Percentiles rank a stretch among this genome's conserved stretches.
phyloP scores from a whole-genome alignment of 192 early-diverging fungal genomes.

The Pilaira anomala region DNA sequence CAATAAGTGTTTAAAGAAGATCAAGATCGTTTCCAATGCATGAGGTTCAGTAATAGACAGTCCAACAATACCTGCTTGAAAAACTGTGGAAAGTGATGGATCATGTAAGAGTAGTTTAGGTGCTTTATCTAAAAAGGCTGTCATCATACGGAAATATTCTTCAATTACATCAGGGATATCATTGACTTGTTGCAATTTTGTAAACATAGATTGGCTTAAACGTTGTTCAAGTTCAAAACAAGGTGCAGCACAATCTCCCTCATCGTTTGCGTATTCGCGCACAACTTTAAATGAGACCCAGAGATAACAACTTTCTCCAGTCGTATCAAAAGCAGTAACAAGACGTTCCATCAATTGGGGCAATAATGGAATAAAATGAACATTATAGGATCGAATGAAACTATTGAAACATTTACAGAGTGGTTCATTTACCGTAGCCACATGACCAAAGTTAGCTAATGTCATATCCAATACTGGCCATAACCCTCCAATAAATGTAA shows the following conservation, averaged over 20 bases:
- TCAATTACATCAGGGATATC: constrained; percentile 72
- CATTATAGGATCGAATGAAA: constrained; percentile 55
- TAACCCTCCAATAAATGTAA: constrained; percentile 60
- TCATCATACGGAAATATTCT: constrained; percentile 68
- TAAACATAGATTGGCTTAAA: constrained; percentile 65
- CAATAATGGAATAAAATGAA: constrained; percentile 54
- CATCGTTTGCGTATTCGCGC: constrained; percentile 58
- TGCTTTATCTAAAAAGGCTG: constrained; percentile 43
- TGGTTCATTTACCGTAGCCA: constrained; percentile 45
- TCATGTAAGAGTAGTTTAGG: constrained; percentile 57
- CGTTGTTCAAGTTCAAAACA: constrained; percentile 59
- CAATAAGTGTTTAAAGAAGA: constrained; percentile 46
- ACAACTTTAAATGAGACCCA: constrained; percentile 77
- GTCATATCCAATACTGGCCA: constrained; percentile 72
- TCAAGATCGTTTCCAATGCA: constrained; percentile 48
- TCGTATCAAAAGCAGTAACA: constrained; percentile 65
- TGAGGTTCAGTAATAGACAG: constrained; percentile 50
- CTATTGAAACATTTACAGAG: constrained; percentile 56
- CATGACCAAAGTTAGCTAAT: constrained; percentile 48
- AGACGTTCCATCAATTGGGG: constrained; percentile 57
- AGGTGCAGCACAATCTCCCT: constrained; percentile 41
- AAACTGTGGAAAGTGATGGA: constrained; percentile 48
- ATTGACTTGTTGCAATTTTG: constrained; percentile 51
- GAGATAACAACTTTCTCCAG: constrained; percentile 65
- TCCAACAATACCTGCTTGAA: constrained; percentile 63